Percentiles rank a stretch among this genome's conserved stretches.
Evolutionary conservation across 2,329 filamentous ascomycete genomes (phyloP).

Genomic region (Achaetomium macrosporum): DNA sequence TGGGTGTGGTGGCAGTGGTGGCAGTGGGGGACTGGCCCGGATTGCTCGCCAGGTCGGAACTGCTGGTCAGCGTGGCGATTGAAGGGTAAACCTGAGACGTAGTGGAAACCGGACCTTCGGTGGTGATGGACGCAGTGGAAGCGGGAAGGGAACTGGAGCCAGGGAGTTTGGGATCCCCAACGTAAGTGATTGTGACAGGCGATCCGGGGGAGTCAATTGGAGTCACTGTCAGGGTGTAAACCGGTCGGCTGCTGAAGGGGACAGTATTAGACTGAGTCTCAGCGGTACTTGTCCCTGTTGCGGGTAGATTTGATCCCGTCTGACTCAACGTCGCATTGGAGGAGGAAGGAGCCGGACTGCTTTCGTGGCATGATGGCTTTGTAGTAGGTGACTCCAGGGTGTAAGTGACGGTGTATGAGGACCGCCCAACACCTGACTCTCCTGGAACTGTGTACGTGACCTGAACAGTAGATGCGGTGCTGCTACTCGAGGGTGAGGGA

Average conservation of each 20-base stretch:
- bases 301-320: background rate
- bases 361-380: background rate
- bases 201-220: too few relatives aligned
- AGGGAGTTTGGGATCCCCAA: too few relatives aligned
- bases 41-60: background rate
- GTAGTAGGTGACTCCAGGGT: slow-evolving; percentile 7
- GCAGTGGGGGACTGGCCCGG: background rate
- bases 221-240: too few relatives aligned
- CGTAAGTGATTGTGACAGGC: too few relatives aligned
- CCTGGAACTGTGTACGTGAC: slow-evolving; percentile 21
- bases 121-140: background rate
- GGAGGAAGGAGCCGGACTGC: background rate
- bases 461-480: slow-evolving; percentile 7
- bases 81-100: background rate
- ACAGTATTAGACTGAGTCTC: too few relatives aligned
- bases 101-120: background rate
- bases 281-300: too few relatives aligned
- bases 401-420: slow-evolving; percentile 21
- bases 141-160: background rate
- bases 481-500: too few relatives aligned
- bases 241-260: too few relatives aligned
- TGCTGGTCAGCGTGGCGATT: background rate
- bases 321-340: background rate
- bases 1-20: background rate
- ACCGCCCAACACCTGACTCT: slow-evolving; percentile 3